Base-by-base conservation (phyloP, 2,329 filamentous ascomycete genomes). In the Lachnellula hyalina region DNA sequence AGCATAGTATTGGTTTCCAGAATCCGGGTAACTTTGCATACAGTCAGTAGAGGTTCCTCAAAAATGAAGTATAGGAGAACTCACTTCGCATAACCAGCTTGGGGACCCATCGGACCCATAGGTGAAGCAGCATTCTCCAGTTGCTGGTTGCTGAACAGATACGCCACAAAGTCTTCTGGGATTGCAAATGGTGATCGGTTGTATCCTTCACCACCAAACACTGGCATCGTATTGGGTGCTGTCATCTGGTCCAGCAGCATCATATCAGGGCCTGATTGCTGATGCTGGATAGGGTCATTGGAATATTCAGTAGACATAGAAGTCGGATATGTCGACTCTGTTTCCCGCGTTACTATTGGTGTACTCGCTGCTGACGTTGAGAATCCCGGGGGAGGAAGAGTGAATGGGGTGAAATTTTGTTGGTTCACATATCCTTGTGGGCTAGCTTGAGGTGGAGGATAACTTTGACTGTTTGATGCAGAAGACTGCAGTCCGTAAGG, bases 141-240 rank as follows among this genome's bases (percentile, higher is more conserved):
- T 15, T 80, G 75, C 17, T 80, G 79, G 36, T 84, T 85, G 67
- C 88, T 92, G 72, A 95, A 95, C 25, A 95, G 72, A 77, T 88
- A 96, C 5, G 87, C 85, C 61, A 92, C 86, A 65, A 94, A 94
- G 66, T 96, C 90, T 67, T 95, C 90, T 0, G 89, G 87, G 75
- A 95, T 88, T 8, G 87, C 79, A 67, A 93, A 93, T 0, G 93
- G 91, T 2, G 91, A 96, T 54, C 93, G 89, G 63, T 89, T 92
- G 57, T 90, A 85, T 17, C 83, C 86, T 64, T 96, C 90, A 25
- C 82, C 85, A 15, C 90, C 90, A 71, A 96, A 96, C 25, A 96
- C 86, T 0, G 93, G 90, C 63, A 95, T 89, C 4, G 88, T 84
- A 54, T 83, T 85, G 15, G 79, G 77, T 66, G 80, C 79, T 44